Evolutionary conservation across 768 basidiomycete species (phyloP), one percentile per base, ranked within the genome.

Genomic region (Lentinula guzmanii): DNA sequence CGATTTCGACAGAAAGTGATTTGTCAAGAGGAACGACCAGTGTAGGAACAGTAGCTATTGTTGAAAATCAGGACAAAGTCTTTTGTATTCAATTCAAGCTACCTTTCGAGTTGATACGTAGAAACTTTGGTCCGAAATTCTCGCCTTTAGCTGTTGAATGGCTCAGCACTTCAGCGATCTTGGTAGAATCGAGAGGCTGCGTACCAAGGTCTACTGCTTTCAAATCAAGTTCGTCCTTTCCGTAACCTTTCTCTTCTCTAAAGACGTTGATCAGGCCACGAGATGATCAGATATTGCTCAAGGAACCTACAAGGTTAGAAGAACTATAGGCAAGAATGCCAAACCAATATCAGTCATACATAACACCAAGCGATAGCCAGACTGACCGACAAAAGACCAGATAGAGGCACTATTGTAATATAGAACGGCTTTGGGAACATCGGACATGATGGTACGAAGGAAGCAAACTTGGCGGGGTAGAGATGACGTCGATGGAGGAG

Each of bases 161-260:
- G n/a, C 43, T n/a, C 3, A 13, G 42, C 28, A 61, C 58, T 35
- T 28, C 54, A 45, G 6, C 41, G 10, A 18, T 55, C 15, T n/a
- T 11, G 13, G 28, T 57, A 10, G 46, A 11, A 15, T 15, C 54
- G 37, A 39, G 33, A 54, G 51, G 54, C 48, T 66, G 35, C 39
- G 3, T 31, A 87, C 87, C 67, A 48, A 88, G 74, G 72, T 91
- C 85, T 9, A 93, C 90, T 31, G 82, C 70, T 71, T 81, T 88
- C 65, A 85, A 74, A 66, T 88, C 84, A 37, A 92, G 69, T 66
- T 95, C 93, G 69, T 93, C 89, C 33, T 78, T 68, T 3, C 84
- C 86, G 67, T 95, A 95, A 1, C 93, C 93, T 70, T 95, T 95
- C 74, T 95, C 93, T 63, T 78, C 77, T 61, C 82, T 83, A 60